Percentiles rank a stretch among this genome's conserved stretches.
phyloP scores from a whole-genome alignment of 2,329 filamentous ascomycete species.

The Paecilomyces dactylethromorphus region DNA sequence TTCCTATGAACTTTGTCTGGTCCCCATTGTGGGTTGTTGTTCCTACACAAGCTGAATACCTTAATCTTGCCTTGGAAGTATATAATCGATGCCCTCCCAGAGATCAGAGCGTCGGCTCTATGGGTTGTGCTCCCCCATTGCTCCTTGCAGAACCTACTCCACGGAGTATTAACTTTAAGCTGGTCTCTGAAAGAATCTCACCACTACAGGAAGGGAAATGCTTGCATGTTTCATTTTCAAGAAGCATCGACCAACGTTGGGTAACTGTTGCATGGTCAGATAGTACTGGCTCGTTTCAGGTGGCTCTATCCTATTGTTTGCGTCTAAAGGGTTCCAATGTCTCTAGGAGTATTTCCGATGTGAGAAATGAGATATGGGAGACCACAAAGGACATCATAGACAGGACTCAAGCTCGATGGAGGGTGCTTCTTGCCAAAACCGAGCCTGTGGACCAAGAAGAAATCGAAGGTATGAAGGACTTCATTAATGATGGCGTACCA shows the following conservation, averaged over 20 bases:
- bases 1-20: slow-evolving; percentile 50
- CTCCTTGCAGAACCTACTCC: slow-evolving; percentile 49
- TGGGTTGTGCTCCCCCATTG: slow-evolving; percentile 48
- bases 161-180: slow-evolving; percentile 48
- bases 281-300: slow-evolving; percentile 48
- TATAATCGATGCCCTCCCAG: slow-evolving; percentile 52
- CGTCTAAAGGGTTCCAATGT: slow-evolving; percentile 28
- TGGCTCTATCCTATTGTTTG: slow-evolving; percentile 50
- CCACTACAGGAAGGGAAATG: slow-evolving; percentile 51
- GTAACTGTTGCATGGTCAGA: slow-evolving; percentile 56
- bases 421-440: slow-evolving; percentile 48
- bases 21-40: slow-evolving; percentile 47
- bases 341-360: slow-evolving; percentile 37
- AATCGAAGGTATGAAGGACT: slow-evolving; percentile 35
- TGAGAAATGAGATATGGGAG: slow-evolving; percentile 52
- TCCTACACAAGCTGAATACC: slow-evolving; percentile 42
- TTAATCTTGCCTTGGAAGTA: slow-evolving; percentile 49
- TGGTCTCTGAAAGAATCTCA: slow-evolving; percentile 47
- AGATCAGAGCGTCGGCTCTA: slow-evolving; percentile 22
- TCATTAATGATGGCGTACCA: neutral
- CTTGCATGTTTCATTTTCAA: slow-evolving; percentile 54
- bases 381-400: slow-evolving; percentile 51
- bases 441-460: slow-evolving; percentile 48
- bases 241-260: slow-evolving; percentile 52
- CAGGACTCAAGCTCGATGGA: slow-evolving; percentile 48